phyloP scores from a whole-genome alignment of 176 grass and related monocot species.

The Zoysia japonica region DNA sequence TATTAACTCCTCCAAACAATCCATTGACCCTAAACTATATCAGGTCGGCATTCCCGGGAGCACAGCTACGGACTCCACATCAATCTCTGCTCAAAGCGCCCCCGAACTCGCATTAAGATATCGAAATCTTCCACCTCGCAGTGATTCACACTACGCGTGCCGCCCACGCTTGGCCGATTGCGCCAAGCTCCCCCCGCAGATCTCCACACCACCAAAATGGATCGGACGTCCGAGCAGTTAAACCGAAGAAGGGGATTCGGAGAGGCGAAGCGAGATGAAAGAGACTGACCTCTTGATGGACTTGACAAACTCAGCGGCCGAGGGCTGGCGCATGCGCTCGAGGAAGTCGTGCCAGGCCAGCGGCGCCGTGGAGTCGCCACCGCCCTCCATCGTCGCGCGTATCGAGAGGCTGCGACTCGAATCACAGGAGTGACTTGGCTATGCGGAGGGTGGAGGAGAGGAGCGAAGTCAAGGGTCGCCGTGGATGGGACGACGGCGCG shows the following conservation, averaged over 20 bases:
- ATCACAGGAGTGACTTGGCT: constrained; percentile 25
- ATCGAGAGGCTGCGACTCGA: constrained; percentile 25
- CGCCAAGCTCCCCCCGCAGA: constrained; percentile 3
- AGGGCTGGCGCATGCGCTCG: constrained; percentile 95
- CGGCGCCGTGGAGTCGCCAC: constrained; percentile 71
- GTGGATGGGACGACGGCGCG: constrained; percentile 25
- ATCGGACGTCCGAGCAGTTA: neutral
- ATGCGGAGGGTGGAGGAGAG: neutral
- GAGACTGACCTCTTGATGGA: constrained; percentile 80
- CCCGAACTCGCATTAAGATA: neutral
- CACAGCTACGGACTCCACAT: constrained; percentile 13
- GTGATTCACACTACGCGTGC: neutral
- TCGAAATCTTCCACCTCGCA: constrained; percentile 16
- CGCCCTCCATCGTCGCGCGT: constrained; percentile 65
- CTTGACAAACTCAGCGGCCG: constrained; percentile 90
- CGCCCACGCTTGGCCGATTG: neutral
- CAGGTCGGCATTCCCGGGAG: neutral
- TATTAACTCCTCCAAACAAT: neutral
- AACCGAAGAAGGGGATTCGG: neutral
- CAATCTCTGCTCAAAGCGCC: neutral
- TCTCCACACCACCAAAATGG: constrained; percentile 18
- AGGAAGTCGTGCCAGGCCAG: constrained; percentile 98
- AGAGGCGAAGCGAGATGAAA: neutral
- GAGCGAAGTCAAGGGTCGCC: constrained; percentile 40
- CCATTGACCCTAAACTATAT: neutral